Evolutionary conservation across 306 rosid species (phyloP).

Genomic region (Trifolium repens): DNA sequence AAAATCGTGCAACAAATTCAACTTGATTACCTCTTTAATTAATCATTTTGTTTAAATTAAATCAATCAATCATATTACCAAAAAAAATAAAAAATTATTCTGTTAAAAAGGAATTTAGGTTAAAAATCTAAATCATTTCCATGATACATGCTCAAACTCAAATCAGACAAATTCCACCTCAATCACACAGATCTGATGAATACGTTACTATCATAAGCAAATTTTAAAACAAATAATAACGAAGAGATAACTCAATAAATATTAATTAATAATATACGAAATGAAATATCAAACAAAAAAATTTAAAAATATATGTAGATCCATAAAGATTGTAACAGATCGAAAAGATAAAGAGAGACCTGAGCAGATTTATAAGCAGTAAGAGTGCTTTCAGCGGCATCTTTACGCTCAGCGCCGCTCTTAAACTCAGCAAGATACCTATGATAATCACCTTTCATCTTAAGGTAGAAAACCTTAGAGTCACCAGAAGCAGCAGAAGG

Average conservation of each 20-base stretch:
- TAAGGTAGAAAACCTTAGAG: slow-evolving; percentile 95
- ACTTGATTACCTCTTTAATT: no score
- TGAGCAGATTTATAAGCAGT: slow-evolving; percentile 94
- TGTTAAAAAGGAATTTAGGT: not conserved
- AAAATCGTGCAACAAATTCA: not conserved
- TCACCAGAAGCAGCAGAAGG: slow-evolving; percentile 89
- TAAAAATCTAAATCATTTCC: not conserved
- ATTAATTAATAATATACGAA: not conserved
- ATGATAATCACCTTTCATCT: slow-evolving; percentile 98
- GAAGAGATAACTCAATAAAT: not conserved
- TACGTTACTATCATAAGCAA: not conserved
- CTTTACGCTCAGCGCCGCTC: slow-evolving; percentile 92
- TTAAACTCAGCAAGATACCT: slow-evolving; percentile 97
- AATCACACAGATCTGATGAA: not conserved
- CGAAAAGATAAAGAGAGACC: slow-evolving; percentile 47
- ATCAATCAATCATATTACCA: not conserved
- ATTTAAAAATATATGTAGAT: not conserved
- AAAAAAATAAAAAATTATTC: not conserved
- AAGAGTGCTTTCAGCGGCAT: slow-evolving; percentile 96
- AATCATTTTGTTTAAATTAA: no score
- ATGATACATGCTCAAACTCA: not conserved
- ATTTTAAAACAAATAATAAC: not conserved
- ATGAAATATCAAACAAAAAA: not conserved
- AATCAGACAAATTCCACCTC: not conserved
- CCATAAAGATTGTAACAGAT: not conserved